phyloP scores from a whole-genome alignment of 2,329 filamentous ascomycete species.

The Xylariaceae sp. region DNA sequence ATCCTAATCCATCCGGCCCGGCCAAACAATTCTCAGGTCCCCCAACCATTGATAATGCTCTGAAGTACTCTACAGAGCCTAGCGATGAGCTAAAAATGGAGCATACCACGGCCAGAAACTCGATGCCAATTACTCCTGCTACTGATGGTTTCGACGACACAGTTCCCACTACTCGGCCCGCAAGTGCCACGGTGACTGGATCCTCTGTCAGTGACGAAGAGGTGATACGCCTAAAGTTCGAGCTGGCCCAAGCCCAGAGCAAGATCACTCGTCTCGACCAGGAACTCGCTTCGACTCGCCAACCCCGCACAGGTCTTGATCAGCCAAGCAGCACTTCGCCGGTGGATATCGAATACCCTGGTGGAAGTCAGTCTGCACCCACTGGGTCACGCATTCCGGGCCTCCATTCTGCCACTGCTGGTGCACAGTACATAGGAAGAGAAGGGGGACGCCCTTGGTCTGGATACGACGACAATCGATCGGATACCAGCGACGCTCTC shows the following conservation, averaged over 20 bases:
- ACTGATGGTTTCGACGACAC: conserved; percentile 50
- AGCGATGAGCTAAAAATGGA: conserved; percentile 39
- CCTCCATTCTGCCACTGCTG: conserved; percentile 24
- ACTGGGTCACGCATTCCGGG: conserved; percentile 30
- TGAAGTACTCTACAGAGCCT: conserved; percentile 41
- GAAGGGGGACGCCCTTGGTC: conserved; percentile 50
- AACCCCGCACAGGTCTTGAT: conserved; percentile 56
- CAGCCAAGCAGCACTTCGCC: conserved; percentile 36
- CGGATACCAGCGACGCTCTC: conserved; percentile 53
- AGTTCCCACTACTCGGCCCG: conserved; percentile 48
- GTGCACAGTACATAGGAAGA: conserved; percentile 36
- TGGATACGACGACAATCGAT: conserved; percentile 50
- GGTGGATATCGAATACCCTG: conserved; percentile 27
- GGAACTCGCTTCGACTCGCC: conserved; percentile 62
- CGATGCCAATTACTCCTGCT: conserved; percentile 59
- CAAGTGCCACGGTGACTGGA: conserved; percentile 48
- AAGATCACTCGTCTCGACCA: conserved; percentile 68
- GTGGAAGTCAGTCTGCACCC: conserved; percentile 28
- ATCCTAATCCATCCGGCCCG: conserved; percentile 68
- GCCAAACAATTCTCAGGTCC: conserved; percentile 65
- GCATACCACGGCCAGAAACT: conserved; percentile 52
- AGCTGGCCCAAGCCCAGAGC: conserved; percentile 66
- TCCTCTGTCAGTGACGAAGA: conserved; percentile 47
- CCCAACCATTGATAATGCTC: conserved; percentile 53
- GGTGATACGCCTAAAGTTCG: conserved; percentile 62